Percentiles rank a stretch among this genome's conserved stretches.
These are phyloP conservation scores for Paraurostyla sp. DNA, from an alignment of 73 alveolate species.

Conservation along the genomic window DNA sequence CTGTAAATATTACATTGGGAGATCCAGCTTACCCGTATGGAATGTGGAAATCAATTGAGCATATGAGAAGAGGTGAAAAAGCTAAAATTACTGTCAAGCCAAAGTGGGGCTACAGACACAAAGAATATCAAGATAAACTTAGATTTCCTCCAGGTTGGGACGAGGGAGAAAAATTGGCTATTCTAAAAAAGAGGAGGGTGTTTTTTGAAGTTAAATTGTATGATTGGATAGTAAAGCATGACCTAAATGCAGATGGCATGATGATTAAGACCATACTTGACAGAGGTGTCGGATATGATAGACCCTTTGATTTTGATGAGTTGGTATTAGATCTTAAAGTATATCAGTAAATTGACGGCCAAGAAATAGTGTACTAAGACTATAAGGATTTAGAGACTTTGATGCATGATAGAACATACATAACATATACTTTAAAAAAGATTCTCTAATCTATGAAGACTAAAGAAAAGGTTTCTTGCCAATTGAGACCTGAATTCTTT, in stretches of 20 bases:
- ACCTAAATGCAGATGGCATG: constrained; percentile 72
- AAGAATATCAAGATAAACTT: not conserved
- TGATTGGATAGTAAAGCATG: constrained; percentile 73
- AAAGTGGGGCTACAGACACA: constrained; percentile 45
- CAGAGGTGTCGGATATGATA: constrained; percentile 68
- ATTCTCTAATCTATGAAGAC: constrained; percentile 73
- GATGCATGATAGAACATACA: not conserved
- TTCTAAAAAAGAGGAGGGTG: constrained; percentile 50
- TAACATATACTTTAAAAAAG: constrained; percentile 35
- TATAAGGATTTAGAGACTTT: not conserved
- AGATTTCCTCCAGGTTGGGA: constrained; percentile 56
- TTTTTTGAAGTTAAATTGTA: constrained; percentile 63
- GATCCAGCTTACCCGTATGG: constrained; percentile 61
- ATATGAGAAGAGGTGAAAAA: constrained; percentile 70
- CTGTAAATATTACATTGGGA: constrained; percentile 50
- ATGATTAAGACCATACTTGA: constrained; percentile 56
- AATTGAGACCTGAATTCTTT: constrained; percentile 9
- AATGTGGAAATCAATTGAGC: constrained; percentile 78
- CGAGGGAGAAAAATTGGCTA: constrained; percentile 49
- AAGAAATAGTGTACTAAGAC: constrained; percentile 35
- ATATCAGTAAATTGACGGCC: constrained; percentile 21
- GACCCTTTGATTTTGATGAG: constrained; percentile 67
- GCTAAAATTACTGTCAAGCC: constrained; percentile 70
- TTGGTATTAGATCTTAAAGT: constrained; percentile 20
- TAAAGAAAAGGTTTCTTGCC: constrained; percentile 44